These are phyloP conservation scores for Forsythia viridissima DNA, from an alignment of 257 asterid species.

Conservation along the genomic window DNA sequence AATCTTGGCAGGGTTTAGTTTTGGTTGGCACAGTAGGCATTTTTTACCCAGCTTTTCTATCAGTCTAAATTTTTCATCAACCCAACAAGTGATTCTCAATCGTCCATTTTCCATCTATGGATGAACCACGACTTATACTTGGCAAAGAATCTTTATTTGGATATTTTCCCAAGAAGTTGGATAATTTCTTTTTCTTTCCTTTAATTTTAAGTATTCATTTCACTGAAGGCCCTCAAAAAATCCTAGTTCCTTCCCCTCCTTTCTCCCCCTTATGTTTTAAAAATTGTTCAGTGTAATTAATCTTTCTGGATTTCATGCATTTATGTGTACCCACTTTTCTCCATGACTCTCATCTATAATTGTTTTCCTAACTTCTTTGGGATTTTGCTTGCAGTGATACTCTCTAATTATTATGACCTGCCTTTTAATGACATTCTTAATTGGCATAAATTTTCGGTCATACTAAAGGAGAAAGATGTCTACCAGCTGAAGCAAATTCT, in stretches of 20 bases:
- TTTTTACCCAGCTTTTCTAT: neutral
- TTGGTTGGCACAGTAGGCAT: neutral
- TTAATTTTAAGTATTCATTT: neutral
- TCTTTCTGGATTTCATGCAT: neutral
- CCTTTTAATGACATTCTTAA: conserved; percentile 89
- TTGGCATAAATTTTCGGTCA: conserved; percentile 83
- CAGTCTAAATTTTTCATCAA: neutral
- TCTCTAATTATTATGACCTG: conserved; percentile 87
- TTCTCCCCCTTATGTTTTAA: neutral
- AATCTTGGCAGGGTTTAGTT: neutral
- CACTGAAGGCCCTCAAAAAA: neutral
- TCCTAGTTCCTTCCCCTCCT: neutral
- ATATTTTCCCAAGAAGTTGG: neutral
- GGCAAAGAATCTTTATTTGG: no score
- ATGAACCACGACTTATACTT: neutral
- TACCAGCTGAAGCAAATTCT: conserved; percentile 88
- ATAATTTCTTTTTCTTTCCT: neutral
- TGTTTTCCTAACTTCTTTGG: neutral
- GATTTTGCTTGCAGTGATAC: conserved; percentile 72
- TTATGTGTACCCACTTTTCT: conserved; percentile 7
- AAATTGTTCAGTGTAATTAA: neutral
- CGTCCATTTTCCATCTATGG: neutral
- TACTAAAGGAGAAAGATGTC: conserved; percentile 84
- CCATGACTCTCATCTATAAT: conserved; percentile 13
- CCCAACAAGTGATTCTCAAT: neutral